Conservation (phyloP, 345 rosid genomes). For the Linum lewisii region DNA sequence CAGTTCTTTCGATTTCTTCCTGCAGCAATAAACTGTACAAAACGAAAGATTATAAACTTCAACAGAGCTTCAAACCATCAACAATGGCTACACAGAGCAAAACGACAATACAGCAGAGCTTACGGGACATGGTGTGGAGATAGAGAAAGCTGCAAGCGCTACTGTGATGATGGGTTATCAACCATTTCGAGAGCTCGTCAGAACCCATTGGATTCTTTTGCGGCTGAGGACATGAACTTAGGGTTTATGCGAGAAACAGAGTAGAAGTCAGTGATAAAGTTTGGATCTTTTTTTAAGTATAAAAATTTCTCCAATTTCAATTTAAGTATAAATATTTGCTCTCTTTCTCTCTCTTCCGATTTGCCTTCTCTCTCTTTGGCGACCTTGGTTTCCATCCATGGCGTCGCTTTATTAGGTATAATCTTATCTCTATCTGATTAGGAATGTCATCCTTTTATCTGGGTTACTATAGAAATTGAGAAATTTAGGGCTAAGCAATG, state of each 20-base stretch:
- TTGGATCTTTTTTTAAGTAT: no score
- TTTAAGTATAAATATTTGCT: no score
- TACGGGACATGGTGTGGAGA: conserved; percentile 29
- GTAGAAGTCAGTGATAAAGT: no score
- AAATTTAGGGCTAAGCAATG: no score
- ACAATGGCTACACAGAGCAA: not conserved
- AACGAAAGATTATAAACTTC: not conserved
- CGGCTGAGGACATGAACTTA: no score
- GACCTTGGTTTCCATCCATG: not conserved
- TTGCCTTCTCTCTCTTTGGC: not conserved
- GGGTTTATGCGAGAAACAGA: not conserved
- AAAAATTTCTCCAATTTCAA: no score
- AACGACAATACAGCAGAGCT: not conserved
- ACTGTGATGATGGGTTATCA: conserved; percentile 11
- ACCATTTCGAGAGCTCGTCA: conserved; percentile 13
- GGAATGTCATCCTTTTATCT: not conserved
- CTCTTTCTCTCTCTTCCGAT: no score
- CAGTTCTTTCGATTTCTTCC: conserved; percentile 30
- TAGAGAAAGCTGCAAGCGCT: conserved; percentile 26
- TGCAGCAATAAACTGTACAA: conserved; percentile 38
- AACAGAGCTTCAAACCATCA: not conserved
- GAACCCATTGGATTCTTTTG: not conserved
- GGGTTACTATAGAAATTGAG: no score
- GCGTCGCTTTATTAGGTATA: not conserved
- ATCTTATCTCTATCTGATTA: not conserved